A percentile compares a stretch with the other conserved stretches of the same genome.
phyloP scores from a whole-genome alignment of 1,284 basidiomycete genomes.

The Fomes fomentarius region DNA sequence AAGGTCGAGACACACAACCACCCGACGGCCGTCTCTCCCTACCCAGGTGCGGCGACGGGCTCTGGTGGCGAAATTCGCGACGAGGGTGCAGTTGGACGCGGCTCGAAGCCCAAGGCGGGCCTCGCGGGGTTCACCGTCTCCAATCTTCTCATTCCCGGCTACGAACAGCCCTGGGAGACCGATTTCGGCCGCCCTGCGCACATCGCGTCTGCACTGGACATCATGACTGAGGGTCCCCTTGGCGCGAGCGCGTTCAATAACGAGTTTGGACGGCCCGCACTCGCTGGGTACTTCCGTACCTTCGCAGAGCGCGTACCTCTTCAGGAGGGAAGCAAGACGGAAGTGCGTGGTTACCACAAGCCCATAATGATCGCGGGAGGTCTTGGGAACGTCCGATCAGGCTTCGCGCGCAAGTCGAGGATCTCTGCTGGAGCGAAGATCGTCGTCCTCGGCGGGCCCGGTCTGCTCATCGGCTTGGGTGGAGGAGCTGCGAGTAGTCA shows the following conservation, averaged over 20 bases:
- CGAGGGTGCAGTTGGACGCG: conserved; percentile 94
- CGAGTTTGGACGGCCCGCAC: conserved; percentile 94
- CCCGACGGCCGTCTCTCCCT: conserved; percentile 97
- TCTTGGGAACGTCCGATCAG: conserved; percentile 88
- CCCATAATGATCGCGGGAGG: conserved; percentile 99
- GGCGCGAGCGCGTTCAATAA: conserved; percentile 98
- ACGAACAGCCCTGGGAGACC: conserved; percentile 89
- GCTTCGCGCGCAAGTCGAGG: conserved; percentile 76
- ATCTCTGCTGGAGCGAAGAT: conserved; percentile 85
- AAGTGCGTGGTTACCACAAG: conserved; percentile 97
- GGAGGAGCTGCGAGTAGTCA: conserved; percentile 96
- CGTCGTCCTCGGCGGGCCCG: conserved; percentile 95
- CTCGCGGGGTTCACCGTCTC: conserved; percentile 95
- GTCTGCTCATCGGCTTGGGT: conserved; percentile 95
- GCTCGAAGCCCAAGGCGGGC: conserved; percentile 96
- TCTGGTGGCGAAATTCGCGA: conserved; percentile 99
- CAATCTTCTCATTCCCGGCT: conserved; percentile 90
- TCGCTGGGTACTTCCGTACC: conserved; percentile 88
- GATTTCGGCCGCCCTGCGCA: conserved; percentile 90
- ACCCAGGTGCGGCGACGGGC: conserved; percentile 96
- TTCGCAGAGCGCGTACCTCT: conserved; percentile 76
- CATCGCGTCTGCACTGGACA: conserved; percentile 92
- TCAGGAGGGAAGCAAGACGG: conserved; percentile 44
- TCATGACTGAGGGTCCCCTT: conserved; percentile 96
- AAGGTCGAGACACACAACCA: conserved; percentile 99